These are phyloP conservation scores for Annona cherimola DNA, from an alignment of 164 flowering plant genomes.

Conservation along the genomic window DNA sequence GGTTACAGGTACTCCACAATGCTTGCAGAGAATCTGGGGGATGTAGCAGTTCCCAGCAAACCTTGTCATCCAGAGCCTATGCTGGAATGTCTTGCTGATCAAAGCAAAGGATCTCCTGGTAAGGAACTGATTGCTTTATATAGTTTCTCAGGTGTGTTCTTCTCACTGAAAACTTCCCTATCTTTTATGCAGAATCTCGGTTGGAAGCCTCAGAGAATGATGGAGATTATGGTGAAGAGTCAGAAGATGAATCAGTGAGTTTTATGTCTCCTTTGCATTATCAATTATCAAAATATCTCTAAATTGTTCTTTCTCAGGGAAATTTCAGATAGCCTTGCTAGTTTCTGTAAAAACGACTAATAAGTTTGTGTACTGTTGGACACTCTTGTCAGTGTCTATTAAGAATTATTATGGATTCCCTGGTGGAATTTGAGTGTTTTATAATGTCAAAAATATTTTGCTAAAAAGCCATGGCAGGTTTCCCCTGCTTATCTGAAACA, in stretches of 20 bases:
- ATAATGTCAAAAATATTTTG: no score
- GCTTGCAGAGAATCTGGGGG: slow-evolving; percentile 94
- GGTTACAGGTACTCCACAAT: slow-evolving; percentile 88
- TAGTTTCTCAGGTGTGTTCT: slow-evolving; percentile 3
- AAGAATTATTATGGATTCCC: no score
- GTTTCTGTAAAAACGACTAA: no score
- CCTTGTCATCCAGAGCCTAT: slow-evolving; percentile 21
- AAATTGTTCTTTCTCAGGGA: not conserved
- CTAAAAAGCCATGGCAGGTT: no score
- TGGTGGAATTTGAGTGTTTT: no score
- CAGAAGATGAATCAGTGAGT: slow-evolving; percentile 71
- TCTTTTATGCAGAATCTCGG: slow-evolving; percentile 30
- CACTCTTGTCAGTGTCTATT: no score
- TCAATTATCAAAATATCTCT: not conserved
- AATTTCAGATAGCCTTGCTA: no score
- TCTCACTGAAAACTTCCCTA: slow-evolving; percentile 6
- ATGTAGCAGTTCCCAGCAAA: slow-evolving; percentile 31
- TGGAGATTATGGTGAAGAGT: slow-evolving; percentile 50
- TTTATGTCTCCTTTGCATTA: not conserved
- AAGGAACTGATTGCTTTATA: slow-evolving; percentile 17
- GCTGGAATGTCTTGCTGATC: slow-evolving; percentile 20
- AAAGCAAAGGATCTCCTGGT: slow-evolving; percentile 15
- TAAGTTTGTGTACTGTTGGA: no score
- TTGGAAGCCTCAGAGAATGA: slow-evolving; percentile 45
- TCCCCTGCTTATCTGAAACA: no score